phyloP scores from a whole-genome alignment of 2,329 filamentous ascomycete species.

The Geosmithia flava region DNA sequence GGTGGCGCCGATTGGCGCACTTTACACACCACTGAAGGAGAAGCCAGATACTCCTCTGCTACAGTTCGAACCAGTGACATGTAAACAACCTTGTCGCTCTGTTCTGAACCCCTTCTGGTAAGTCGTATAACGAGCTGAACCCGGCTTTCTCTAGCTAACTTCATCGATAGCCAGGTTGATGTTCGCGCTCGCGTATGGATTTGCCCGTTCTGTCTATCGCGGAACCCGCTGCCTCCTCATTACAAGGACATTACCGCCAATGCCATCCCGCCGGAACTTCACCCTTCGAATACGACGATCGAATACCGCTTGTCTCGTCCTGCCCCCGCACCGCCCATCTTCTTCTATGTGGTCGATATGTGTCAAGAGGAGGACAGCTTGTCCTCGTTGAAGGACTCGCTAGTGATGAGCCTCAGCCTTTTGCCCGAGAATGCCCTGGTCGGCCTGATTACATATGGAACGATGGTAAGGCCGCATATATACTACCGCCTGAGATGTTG shows the following conservation, averaged over 20 bases:
- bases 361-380: conserved; percentile 83
- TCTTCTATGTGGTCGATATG: conserved; percentile 77
- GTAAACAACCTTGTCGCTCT: conserved; percentile 90
- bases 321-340: conserved; percentile 76
- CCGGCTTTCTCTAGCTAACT: neutral
- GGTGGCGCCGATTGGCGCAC: conserved; percentile 88
- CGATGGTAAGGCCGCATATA: conserved; percentile 54
- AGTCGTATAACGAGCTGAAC: conserved; percentile 11
- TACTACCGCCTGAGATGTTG: neutral
- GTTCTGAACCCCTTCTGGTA: conserved; percentile 97
- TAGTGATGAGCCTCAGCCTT: conserved; percentile 75
- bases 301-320: conserved; percentile 73
- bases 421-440: conserved; percentile 73
- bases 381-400: conserved; percentile 70
- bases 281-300: conserved; percentile 76
- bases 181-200: conserved; percentile 78
- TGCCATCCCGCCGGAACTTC: conserved; percentile 72
- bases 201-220: conserved; percentile 76
- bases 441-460: conserved; percentile 78
- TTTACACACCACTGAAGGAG: conserved; percentile 94
- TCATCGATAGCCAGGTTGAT: conserved; percentile 56
- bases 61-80: conserved; percentile 92
- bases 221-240: conserved; percentile 71
- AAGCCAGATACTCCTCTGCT: conserved; percentile 80
- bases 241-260: conserved; percentile 85